Conservation (phyloP, 305 asterid genomes). For the Fraxinus sp. region DNA sequence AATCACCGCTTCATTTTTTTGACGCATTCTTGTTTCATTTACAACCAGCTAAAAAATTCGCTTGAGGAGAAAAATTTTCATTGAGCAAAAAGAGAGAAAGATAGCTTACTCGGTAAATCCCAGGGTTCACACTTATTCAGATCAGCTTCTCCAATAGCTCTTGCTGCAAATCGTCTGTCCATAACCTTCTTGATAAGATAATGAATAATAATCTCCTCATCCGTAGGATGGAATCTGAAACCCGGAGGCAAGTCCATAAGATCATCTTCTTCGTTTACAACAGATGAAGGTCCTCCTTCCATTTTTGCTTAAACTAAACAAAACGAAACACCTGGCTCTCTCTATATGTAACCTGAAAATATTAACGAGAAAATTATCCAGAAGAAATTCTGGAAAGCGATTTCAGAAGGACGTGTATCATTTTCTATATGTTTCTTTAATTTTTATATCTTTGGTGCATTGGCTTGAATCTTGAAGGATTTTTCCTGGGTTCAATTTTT, state of each 20-base stretch:
- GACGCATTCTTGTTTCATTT: background rate
- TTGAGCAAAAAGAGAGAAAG: background rate
- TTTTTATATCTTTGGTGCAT: too few species aligned
- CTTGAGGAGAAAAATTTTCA: background rate
- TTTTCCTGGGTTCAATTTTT: too few species aligned
- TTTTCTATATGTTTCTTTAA: too few species aligned
- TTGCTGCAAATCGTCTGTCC: conserved; percentile 45
- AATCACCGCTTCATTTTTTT: background rate
- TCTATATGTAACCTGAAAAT: background rate
- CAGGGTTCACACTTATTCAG: conserved; percentile 84
- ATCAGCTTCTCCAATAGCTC: conserved; percentile 74
- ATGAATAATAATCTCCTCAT: conserved; percentile 13
- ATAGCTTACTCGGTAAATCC: conserved; percentile 77
- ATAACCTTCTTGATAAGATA: conserved; percentile 27
- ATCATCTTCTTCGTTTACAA: background rate
- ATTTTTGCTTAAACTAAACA: background rate
- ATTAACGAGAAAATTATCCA: background rate
- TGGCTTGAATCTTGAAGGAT: too few species aligned
- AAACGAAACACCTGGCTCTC: background rate
- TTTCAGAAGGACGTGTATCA: background rate
- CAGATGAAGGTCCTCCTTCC: conserved; percentile 22
- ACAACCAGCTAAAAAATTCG: background rate
- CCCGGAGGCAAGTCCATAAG: conserved; percentile 5
- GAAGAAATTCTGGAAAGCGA: background rate
- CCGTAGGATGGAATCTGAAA: conserved; percentile 18